Evolutionary conservation across 2,329 filamentous ascomycete genomes (phyloP).

Genomic region (Trichoderma sp.): DNA sequence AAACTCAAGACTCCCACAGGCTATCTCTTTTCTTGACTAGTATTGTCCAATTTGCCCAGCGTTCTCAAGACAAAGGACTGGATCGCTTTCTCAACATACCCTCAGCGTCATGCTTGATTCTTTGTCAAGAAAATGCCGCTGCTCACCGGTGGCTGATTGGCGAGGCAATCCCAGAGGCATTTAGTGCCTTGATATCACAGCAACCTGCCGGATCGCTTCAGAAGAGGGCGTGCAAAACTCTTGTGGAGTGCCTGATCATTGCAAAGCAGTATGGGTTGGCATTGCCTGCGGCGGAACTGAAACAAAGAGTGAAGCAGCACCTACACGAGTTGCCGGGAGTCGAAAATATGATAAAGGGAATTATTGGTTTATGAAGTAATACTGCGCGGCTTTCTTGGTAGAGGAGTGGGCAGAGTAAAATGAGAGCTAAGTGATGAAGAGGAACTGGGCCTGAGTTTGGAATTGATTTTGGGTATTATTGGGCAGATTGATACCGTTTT

Average conservation of each 20-base stretch:
- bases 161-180: not conserved
- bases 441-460: not conserved
- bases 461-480: not conserved
- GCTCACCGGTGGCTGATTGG: not conserved
- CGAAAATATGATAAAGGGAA: not conserved
- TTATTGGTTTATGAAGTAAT: not conserved
- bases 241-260: conserved; percentile 1
- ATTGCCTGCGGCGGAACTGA: not conserved
- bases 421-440: not conserved
- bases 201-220: not conserved
- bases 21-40: not conserved
- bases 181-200: conserved; percentile 2
- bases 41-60: conserved; percentile 5
- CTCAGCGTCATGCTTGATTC: not conserved
- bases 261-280: conserved; percentile 6
- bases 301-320: not conserved
- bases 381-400: not conserved
- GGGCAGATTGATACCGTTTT: not conserved
- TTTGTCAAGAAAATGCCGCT: not conserved
- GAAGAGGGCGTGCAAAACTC: not conserved
- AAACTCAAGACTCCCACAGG: not conserved
- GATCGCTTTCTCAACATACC: conserved; percentile 9
- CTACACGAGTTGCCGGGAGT: not conserved
- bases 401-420: not conserved
- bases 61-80: not conserved